Percentiles rank a stretch among this genome's conserved stretches.
These are phyloP conservation scores for Naematelia encephala DNA, from an alignment of 768 basidiomycete species.

Conservation along the genomic window DNA sequence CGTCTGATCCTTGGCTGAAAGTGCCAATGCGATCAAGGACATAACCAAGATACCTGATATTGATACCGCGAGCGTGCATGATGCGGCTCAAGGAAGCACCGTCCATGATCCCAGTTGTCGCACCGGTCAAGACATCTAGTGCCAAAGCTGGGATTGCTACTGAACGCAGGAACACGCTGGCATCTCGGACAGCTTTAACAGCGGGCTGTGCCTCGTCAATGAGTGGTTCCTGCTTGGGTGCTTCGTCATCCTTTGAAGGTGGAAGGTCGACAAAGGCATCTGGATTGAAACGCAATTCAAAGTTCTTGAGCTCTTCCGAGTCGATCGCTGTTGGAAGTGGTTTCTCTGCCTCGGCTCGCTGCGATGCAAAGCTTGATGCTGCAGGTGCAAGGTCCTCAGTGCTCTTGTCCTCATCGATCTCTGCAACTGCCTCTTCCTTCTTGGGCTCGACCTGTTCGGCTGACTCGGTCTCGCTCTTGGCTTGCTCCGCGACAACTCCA, in stretches of 20 bases:
- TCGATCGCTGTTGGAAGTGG: constrained; percentile 25
- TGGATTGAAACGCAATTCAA: constrained; percentile 53
- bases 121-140: constrained; percentile 47
- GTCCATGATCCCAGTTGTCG: constrained; percentile 49
- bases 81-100: constrained; percentile 49
- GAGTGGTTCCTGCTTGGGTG: constrained; percentile 18
- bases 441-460: constrained; percentile 29
- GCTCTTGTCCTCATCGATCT: constrained; percentile 24
- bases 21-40: constrained; percentile 46
- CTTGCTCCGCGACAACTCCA: constrained; percentile 33
- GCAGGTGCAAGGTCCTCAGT: constrained; percentile 21
- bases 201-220: constrained; percentile 51
- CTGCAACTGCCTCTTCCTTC: constrained; percentile 19
- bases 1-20: constrained; percentile 37
- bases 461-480: constrained; percentile 14
- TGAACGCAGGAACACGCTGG: constrained; percentile 51
- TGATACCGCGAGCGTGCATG: constrained; percentile 54
- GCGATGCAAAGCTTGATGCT: constrained; percentile 13
- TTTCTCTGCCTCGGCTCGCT: constrained; percentile 34
- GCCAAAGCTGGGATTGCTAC: constrained; percentile 50
- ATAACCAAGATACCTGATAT: constrained; percentile 55
- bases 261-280: constrained; percentile 54
- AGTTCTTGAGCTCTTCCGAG: constrained; percentile 42
- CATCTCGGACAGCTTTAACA: constrained; percentile 54
- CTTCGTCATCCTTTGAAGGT: constrained; percentile 17